Evolutionary conservation across 2,329 filamentous ascomycete genomes (phyloP), one percentile per base, ranked within the genome.

Genomic region (Biscogniauxia marginata): DNA sequence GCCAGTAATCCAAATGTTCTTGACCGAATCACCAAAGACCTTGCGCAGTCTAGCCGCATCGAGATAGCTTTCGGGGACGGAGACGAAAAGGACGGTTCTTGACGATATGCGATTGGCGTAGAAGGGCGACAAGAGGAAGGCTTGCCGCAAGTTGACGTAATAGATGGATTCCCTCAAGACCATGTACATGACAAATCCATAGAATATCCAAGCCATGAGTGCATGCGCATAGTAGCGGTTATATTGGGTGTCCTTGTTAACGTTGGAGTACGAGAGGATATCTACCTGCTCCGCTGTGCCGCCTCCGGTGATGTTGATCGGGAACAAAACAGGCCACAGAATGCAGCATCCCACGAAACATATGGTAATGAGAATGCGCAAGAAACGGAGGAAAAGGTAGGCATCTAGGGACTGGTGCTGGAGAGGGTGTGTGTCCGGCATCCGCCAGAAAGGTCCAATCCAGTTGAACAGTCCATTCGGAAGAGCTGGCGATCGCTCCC

Each of bases 361-460:
- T 63, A 96, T 88, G 57, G 86, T 77, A 25, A 88, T 80, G 7
- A 88, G 76, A 61, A 93, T 88, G 68, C 92, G 91, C 61, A 98
- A 76, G 68, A 93, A 96, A 34, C 93, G 91, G 23, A 98, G 80
- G 71, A 96, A 91, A 51, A 98, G 85, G 73, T 93, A 98, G 25
- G 89, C 90, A 71, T 99, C 93, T 60, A 99, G 84, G 0, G 92
- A 96, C 71, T 93, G 91, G 76, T 96, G 91, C 67, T 95, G 90
- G 20, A 98, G 84, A 22, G 93, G 85, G 68, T 90, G 91, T 44
- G 86, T 86, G 70, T 98, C 93, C 3, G 83, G 82, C 46, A 84
- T 81, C 64, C 81, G 82, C 76, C 84, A 88, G 74, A 91, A 89
- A 11, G 81, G 77, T 8, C 74, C 74, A 56, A 91, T 73, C 89